Percentiles rank a stretch among this genome's conserved stretches.
These are phyloP conservation scores for Mucor lusitanicus DNA, from an alignment of 371 early-diverging fungal genomes.

Conservation along the genomic window DNA sequence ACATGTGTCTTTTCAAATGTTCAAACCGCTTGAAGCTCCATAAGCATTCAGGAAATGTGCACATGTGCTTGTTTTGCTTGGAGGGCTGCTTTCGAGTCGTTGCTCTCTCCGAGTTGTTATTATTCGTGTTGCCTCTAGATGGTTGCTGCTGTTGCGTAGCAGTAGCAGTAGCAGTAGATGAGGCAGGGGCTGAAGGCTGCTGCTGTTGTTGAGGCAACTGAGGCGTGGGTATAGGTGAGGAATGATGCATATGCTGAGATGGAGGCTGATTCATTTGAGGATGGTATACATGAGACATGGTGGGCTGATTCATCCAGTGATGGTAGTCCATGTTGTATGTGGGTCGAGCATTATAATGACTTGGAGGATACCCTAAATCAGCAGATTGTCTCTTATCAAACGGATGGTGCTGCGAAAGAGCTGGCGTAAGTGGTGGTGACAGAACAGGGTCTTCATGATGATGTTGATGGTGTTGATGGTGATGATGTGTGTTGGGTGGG, in stretches of 20 bases:
- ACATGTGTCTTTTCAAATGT: conserved; percentile 82
- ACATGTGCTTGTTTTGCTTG: conserved; percentile 55
- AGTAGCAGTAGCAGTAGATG: no score
- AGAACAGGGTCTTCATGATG: conserved; percentile 36
- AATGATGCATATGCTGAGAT: conserved; percentile 14
- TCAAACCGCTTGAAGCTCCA: conserved; percentile 82
- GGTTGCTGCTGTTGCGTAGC: background rate
- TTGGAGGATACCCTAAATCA: conserved; percentile 19
- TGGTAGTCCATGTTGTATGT: conserved; percentile 23
- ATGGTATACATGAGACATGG: conserved; percentile 4
- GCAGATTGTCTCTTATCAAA: conserved; percentile 38
- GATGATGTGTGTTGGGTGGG: background rate
- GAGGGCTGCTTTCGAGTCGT: conserved; percentile 34
- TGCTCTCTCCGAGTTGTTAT: conserved; percentile 17
- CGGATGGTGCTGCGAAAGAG: conserved; percentile 38
- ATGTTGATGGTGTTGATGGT: background rate
- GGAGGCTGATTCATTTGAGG: conserved; percentile 2
- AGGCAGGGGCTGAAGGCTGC: conserved; percentile 12
- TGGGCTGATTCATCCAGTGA: conserved; percentile 32
- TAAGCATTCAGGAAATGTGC: conserved; percentile 55
- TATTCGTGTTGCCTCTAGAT: background rate
- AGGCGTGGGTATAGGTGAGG: background rate
- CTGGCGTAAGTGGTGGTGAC: conserved; percentile 48
- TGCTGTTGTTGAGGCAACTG: conserved; percentile 6
- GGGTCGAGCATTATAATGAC: conserved; percentile 10